These are phyloP conservation scores for Trichophyton benhamiae DNA, from an alignment of 2,329 filamentous ascomycete genomes.

Conservation along the genomic window DNA sequence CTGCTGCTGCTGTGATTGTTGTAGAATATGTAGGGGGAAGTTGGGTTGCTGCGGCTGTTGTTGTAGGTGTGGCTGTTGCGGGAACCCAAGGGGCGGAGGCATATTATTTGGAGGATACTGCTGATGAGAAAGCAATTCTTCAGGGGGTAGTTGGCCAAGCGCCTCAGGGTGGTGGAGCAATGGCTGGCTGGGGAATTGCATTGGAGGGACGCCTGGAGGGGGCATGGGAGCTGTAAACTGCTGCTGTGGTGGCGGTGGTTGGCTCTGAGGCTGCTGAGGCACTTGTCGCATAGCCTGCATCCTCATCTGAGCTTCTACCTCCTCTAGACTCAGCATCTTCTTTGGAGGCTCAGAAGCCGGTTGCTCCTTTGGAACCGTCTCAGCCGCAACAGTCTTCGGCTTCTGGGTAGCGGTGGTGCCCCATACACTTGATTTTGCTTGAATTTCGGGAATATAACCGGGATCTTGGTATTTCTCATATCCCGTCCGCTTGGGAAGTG, in stretches of 20 bases:
- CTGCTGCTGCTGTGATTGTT: conserved; percentile 24
- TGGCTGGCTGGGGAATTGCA: conserved; percentile 11
- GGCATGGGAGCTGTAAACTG: neutral
- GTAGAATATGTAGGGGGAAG: conserved; percentile 14
- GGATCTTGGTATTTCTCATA: conserved; percentile 85
- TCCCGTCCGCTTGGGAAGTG: conserved; percentile 59
- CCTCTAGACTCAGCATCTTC: conserved; percentile 91
- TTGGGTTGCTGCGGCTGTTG: conserved; percentile 31
- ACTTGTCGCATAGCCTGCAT: conserved; percentile 17
- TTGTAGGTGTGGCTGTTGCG: conserved; percentile 25
- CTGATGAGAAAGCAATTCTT: conserved; percentile 41
- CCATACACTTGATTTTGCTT: conserved; percentile 91
- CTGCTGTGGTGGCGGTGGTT: conserved; percentile 15
- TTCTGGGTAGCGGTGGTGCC: conserved; percentile 53
- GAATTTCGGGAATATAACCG: conserved; percentile 74
- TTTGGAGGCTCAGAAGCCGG: conserved; percentile 33
- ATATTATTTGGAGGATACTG: conserved; percentile 25
- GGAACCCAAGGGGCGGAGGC: conserved; percentile 26
- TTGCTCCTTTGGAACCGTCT: conserved; percentile 3
- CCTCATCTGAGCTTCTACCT: conserved; percentile 89
- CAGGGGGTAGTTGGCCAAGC: conserved; percentile 24
- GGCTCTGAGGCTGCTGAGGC: conserved; percentile 20
- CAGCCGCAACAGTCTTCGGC: conserved; percentile 22
- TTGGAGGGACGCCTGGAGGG: conserved; percentile 1
- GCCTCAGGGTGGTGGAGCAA: conserved; percentile 5